Evolutionary conservation across 225 moss, liverwort and hornwort species (phyloP).

Genomic region (Anthoceros angustus): DNA sequence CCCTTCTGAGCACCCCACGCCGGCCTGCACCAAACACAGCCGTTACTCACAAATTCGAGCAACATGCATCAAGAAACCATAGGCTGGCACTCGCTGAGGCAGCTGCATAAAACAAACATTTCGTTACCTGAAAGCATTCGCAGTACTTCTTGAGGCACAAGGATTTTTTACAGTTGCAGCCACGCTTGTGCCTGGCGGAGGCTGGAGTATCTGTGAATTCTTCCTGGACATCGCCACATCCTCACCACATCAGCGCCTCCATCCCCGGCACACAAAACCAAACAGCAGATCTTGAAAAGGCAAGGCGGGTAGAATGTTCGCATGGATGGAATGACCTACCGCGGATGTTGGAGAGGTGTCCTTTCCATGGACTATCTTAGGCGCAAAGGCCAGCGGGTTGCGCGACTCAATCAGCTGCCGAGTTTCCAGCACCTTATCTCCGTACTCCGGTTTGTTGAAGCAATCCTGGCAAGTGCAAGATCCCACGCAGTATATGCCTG

Average conservation of each 20-base stretch:
- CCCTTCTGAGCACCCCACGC: conserved; percentile 95
- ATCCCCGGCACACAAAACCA: not conserved
- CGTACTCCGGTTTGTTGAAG: conserved; percentile 91
- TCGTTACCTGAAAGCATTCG: conserved; percentile 82
- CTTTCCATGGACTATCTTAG: conserved; percentile 72
- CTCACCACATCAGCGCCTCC: not conserved
- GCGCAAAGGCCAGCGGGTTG: conserved; percentile 88
- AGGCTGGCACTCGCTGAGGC: not conserved
- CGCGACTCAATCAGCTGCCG: conserved; percentile 74
- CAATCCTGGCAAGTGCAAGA: conserved; percentile 94
- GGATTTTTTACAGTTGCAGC: conserved; percentile 96
- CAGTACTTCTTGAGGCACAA: conserved; percentile 91
- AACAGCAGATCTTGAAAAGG: not conserved
- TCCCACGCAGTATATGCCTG: conserved; percentile 85
- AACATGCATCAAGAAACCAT: not conserved
- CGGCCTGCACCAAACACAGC: conserved; percentile 30
- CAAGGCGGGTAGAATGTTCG: not conserved
- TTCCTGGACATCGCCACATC: conserved; percentile 31
- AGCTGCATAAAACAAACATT: not conserved
- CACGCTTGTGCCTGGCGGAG: conserved; percentile 79
- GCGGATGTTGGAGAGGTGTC: conserved; percentile 62
- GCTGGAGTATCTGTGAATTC: conserved; percentile 70
- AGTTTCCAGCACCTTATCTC: conserved; percentile 59
- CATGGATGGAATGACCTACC: conserved; percentile 17
- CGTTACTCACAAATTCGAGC: not conserved